Base-by-base conservation (phyloP, 2,329 filamentous ascomycete genomes). In the Penicillium sp. region DNA sequence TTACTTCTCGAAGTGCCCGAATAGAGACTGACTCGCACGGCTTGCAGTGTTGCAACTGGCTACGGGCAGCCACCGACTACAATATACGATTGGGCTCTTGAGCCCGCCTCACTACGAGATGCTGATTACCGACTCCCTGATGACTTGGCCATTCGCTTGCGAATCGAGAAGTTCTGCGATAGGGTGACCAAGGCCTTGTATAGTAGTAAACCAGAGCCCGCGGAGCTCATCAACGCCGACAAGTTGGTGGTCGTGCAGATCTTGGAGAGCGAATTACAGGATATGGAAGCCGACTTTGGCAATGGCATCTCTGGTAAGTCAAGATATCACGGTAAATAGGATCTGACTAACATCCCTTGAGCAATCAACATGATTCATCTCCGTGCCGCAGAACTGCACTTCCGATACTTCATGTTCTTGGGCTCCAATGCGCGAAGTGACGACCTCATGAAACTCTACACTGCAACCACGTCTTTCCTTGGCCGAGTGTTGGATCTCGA, bases 51-150 rank as follows among this genome's bases (percentile, higher is more conserved):
- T 52, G 83, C 83, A 4, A 87, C 84, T 29, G 83, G 83, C 5
- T 84, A 86, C 63, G 86, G 85, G 5, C 84, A 87, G 62, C 86
- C 85, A 16, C 82, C 85, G 4, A 79, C 81, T 62, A 86, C 81
- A 39, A 80, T 79, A 52, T 87, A 81, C 68, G 85, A 81, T 60
- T 86, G 77, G 74, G 85, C 79, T 10, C 77, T 82, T 24, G 74
- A 75, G 42, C 72, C 73, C 14, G 71, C 72, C n/a, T 76, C 77
- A 29, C 63, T 75, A 47, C 75, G 68, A 51, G 75, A 77, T 55
- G 73, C 75, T 1, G 75, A 74, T 53, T 80, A 79, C 52, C 71
- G 71, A 10, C 68, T 83, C 54, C 79, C 82, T 21, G 70, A 76
- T 5, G 78, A 82, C 18, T 69, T 84, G 11, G 74, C 76, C 43